phyloP scores from a whole-genome alignment of 140 eudicot genomes.

The Cichorium intybus region DNA sequence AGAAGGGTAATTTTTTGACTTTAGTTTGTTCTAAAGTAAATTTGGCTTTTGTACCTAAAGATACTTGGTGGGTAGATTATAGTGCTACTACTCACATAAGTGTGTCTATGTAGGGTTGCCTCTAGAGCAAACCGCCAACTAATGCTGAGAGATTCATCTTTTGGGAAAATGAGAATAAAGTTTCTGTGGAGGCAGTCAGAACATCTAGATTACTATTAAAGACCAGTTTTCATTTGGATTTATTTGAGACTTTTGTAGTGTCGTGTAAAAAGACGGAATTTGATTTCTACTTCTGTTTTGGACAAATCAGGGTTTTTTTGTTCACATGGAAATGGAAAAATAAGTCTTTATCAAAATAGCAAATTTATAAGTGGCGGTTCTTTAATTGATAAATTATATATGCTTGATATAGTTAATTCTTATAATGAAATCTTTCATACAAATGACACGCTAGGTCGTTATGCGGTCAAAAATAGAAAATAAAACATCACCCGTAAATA shows the following conservation, averaged over 20 bases:
- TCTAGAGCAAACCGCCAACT: not conserved
- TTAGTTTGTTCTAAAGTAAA: not conserved
- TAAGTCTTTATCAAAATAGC: not conserved
- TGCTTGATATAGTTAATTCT: too few species aligned
- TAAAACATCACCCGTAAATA: too few species aligned
- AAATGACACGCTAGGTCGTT: too few species aligned
- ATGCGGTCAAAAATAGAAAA: too few species aligned
- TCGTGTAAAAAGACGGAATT: slow-evolving; percentile 1
- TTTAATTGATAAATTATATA: not conserved
- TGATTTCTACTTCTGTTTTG: too few species aligned
- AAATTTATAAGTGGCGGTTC: not conserved
- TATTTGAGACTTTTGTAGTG: not conserved
- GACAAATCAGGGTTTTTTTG: not conserved
- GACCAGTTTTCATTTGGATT: not conserved
- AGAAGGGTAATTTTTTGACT: slow-evolving; percentile 1
- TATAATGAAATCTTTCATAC: too few species aligned
- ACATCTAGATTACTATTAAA: not conserved
- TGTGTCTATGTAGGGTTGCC: slow-evolving; percentile 1
- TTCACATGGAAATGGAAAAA: not conserved
- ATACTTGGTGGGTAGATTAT: slow-evolving; percentile 6
- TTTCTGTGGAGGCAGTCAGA: not conserved
- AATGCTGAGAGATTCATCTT: slow-evolving; percentile 6
- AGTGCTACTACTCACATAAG: too few species aligned
- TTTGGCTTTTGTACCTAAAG: slow-evolving; percentile 1
- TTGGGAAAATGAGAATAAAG: not conserved